Evolutionary conservation across 1,139 yeast species (phyloP), one percentile per base, ranked within the genome.

Genomic region (Spencermartinsiella ligniputridi): DNA sequence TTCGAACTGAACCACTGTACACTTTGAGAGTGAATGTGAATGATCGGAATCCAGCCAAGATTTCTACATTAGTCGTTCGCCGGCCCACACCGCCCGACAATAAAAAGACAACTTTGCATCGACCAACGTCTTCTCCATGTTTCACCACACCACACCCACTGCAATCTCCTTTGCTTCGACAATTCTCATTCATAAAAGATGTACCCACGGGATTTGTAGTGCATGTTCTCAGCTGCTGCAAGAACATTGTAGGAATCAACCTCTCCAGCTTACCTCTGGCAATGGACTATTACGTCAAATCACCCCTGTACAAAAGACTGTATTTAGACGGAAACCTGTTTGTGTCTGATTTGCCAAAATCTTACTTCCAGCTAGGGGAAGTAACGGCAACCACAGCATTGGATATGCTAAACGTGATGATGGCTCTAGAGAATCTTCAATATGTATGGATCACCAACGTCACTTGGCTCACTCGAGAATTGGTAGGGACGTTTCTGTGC

Each of bases 1-100:
- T 75, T 54, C 74, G 83, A 50, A 76, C 75, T 38, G 88, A 83
- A 60, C 86, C 90, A 1, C 61, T 84, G 22, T 84, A 83, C 60
- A 73, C 48, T 1, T 16, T 37, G 12, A 27, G 32, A 27, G n/a
- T 27, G 5, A 27, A 15, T n/a, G 6, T 27, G 15, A 27, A 15
- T n/a, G 4, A 6, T 5, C 5, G 15, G 15, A 9, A 9, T 6
- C 12, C 15, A 5, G 32, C 32, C n/a, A 6, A 5, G 5, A 9
- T 11, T 6, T 9, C 32, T 27, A 5, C n/a, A 15, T 22, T 22
- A 11, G 9, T 6, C 11, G 9, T 6, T 11, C 25, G 11, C 11
- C 32, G 32, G 5, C 32, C 15, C 8, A 15, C 32, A 9, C 8
- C 5, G 15, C 15, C 32, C n/a, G 12, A 5, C 15, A n/a, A 9